Base-by-base conservation (phyloP, 306 rosid genomes). In the Prunus fruticosa region DNA sequence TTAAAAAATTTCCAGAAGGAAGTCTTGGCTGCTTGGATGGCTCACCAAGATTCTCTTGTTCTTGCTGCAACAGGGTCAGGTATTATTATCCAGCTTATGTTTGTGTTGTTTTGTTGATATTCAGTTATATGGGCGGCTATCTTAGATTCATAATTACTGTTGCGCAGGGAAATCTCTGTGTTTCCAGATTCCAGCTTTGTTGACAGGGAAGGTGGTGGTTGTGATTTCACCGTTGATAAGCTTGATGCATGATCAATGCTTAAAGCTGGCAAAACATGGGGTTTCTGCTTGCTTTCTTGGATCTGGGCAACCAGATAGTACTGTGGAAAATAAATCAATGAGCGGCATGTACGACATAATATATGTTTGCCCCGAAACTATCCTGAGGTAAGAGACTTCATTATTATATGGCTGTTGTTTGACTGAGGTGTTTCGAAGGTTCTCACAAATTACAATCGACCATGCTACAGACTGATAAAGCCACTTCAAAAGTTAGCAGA, bases 11-110 rank as follows among this genome's bases (percentile, higher is more conserved):
- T 93, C 77, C 98, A 93, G 83, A 91, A 82, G 86, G 97, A 93
- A 80, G 98, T 96, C 50, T 80, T 93, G 69, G 61, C 78, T 80
- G 81, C 93, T 2, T 93, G 98, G 98, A 30, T 85, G 76, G 82
- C 86, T 76, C 84, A 82, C 51, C 83, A 80, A 67, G 98, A 93
- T 46, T 88, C 93, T 82, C 89, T 93, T 76, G 98, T 93, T 74
- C 90, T 93, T 28, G 93, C 98, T 19, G 98, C 98, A 69, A 93
- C 98, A 14, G 97, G 98, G 79, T 89, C 97, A 57, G 97, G 98
- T 93, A 87, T 63, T 43, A 57, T 49, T 72, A 70, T 72, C 79
- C 73, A 32, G 49, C 73, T 68, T 72, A 28, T 11, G 13, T 32
- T 12, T 78, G 41, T 49, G 32, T 34, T 76, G 43, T 23, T 74